Evolutionary conservation across 2,329 filamentous ascomycete genomes (phyloP), one percentile per base, ranked within the genome.

Genomic region (Corinectria fuckeliana): DNA sequence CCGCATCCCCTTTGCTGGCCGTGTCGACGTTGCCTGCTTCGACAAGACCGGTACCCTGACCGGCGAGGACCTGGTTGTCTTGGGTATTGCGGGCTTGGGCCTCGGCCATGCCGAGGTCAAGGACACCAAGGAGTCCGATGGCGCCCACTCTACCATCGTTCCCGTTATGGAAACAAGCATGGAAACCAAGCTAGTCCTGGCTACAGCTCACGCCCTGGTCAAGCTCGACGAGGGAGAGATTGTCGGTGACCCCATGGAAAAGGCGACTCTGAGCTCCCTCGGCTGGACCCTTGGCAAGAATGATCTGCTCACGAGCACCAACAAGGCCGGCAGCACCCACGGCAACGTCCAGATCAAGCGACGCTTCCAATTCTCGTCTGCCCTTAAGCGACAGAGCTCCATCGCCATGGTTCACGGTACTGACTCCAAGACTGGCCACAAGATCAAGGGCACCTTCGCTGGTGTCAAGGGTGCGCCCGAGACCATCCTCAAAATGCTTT

Each of bases 171-270:
- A 91, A 21, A 86, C 90, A 65, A 87, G 87, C 34, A 82, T 93
- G 42, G 89, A 96, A 68, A 98, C 95, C 0, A 96, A 93, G 8
- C 82, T 99, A 56, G 95, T 98, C 52, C 87, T 99, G 53, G 94
- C 95, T 39, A 96, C 93, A 11, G 95, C 95, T 2, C 95, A 99
- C 74, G 95, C 95, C 39, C 82, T 99, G 25, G 96, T 99, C 49
- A 97, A 94, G 74, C 85, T 99, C 14, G 95, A 99, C 66, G 95
- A 99, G 75, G 95, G 95, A 18, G 95, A 99, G 11, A 90, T 98
- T 68, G 95, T 99, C 42, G 95, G 95, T 71, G 95, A 99, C 72
- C 95, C 95, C 2, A 99, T 99, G 95, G 95, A 99, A 74, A 98
- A 98, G 78, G 95, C 95, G 42, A 98, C 95, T 1, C 81, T 99